Percentiles rank a stretch among this genome's conserved stretches.
Evolutionary conservation across 208 protist species (phyloP).

Genomic region (Leishmania tropica): DNA sequence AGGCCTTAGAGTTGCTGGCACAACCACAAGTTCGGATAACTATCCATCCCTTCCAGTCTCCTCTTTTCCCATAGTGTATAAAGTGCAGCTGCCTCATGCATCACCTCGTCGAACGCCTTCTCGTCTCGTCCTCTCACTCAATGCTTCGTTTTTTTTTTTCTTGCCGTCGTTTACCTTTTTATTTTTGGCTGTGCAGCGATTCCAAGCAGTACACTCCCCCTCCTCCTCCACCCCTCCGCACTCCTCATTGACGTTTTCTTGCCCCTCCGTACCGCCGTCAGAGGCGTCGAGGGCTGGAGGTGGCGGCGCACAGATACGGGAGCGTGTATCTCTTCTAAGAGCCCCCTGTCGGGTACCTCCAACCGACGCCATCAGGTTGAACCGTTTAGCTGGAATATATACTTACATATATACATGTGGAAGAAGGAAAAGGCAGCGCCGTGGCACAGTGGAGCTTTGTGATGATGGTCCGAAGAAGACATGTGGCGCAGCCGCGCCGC

Average conservation of each 20-base stretch:
- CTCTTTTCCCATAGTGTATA: background rate
- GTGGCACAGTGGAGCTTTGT: background rate
- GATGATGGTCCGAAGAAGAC: background rate
- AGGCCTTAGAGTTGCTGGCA: background rate
- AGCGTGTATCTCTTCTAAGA: background rate
- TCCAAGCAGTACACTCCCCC: background rate
- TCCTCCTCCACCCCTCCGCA: background rate
- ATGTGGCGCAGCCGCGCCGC: background rate
- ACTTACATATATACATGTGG: background rate
- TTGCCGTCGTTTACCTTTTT: background rate
- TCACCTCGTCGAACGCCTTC: background rate
- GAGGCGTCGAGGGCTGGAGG: background rate
- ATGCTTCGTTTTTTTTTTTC: background rate
- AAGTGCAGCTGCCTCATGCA: background rate
- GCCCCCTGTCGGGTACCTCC: background rate
- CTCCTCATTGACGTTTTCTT: too few species aligned
- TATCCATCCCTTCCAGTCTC: background rate
- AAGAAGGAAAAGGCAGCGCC: background rate
- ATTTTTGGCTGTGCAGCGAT: background rate
- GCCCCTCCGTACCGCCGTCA: too few species aligned
- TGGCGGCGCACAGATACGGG: background rate
- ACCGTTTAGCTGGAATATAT: background rate
- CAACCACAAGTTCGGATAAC: background rate
- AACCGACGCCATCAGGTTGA: background rate
- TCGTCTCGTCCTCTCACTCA: background rate